These are phyloP conservation scores for Cryptosporidium andersoni DNA, from an alignment of 169 alveolate species.

Conservation along the genomic window DNA sequence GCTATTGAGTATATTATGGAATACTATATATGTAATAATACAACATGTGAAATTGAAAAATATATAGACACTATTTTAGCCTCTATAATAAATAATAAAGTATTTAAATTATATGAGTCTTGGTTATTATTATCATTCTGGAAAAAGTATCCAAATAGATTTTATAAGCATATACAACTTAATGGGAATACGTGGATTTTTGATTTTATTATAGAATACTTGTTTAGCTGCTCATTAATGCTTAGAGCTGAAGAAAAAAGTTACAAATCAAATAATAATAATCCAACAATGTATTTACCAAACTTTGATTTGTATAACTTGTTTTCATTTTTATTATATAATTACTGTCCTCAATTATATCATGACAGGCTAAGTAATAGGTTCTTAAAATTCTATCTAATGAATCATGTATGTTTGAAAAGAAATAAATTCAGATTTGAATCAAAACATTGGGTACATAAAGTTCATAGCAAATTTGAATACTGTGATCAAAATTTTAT, in stretches of 20 bases:
- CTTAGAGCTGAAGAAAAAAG: conserved; percentile 1
- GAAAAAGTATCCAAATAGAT: conserved; percentile 50
- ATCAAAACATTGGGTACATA: no score
- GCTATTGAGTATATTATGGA: conserved; percentile 51
- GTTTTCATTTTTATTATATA: conserved; percentile 49
- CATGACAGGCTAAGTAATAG: conserved; percentile 69
- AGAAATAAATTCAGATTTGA: no score
- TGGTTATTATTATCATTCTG: conserved; percentile 63
- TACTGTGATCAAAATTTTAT: not conserved
- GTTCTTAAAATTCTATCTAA: not conserved
- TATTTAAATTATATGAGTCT: conserved; percentile 10
- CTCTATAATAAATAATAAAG: conserved; percentile 2
- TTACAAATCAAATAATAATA: not conserved
- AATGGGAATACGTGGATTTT: conserved; percentile 37
- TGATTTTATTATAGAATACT: conserved; percentile 24
- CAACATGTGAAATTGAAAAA: conserved; percentile 42
- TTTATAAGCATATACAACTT: conserved; percentile 44
- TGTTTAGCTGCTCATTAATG: conserved; percentile 27
- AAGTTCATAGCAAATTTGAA: no score
- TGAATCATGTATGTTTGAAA: no score
- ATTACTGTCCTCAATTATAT: conserved; percentile 52
- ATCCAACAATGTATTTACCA: not conserved
- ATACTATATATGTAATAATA: conserved; percentile 44
- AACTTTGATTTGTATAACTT: conserved; percentile 47
- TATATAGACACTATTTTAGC: conserved; percentile 15